phyloP scores from a whole-genome alignment of 257 asterid genomes.

The Nyctanthes arbortristis region DNA sequence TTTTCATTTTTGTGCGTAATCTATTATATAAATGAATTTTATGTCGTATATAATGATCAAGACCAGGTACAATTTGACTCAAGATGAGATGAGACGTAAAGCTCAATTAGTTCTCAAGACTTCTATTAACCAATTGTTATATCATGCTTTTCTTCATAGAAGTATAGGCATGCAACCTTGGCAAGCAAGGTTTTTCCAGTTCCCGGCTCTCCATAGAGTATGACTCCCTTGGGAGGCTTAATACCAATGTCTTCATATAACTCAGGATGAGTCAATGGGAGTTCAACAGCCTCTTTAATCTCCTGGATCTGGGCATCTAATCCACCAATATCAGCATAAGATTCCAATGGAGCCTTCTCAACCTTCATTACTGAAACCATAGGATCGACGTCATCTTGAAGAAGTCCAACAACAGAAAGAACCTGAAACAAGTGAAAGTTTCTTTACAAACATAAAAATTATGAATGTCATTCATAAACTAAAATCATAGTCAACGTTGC shows the following conservation, averaged over 20 bases:
- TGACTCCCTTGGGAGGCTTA: slow-evolving; percentile 88
- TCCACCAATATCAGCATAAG: slow-evolving; percentile 45
- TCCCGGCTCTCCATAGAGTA: slow-evolving; percentile 72
- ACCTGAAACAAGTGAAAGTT: slow-evolving; percentile 33
- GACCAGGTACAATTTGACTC: neutral
- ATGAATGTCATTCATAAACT: neutral
- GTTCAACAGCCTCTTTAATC: slow-evolving; percentile 34
- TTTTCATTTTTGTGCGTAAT: neutral
- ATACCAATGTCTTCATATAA: slow-evolving; percentile 72
- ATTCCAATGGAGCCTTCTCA: slow-evolving; percentile 67
- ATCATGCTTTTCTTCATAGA: neutral
- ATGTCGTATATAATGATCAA: too few species aligned
- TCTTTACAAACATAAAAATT: neutral
- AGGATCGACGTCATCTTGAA: slow-evolving; percentile 68
- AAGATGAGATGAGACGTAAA: neutral
- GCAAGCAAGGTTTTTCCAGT: slow-evolving; percentile 64
- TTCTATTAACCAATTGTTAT: neutral
- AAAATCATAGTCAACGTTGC: neutral
- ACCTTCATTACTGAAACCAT: slow-evolving; percentile 79
- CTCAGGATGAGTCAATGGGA: slow-evolving; percentile 47
- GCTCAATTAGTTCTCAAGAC: neutral
- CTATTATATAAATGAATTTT: too few species aligned
- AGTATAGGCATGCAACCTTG: slow-evolving; percentile 31
- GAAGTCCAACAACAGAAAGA: slow-evolving; percentile 66
- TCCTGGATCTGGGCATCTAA: slow-evolving; percentile 31